These are phyloP conservation scores for Pseudopediastrum boryanum DNA, from an alignment of 139 green algal species.

Conservation along the genomic window DNA sequence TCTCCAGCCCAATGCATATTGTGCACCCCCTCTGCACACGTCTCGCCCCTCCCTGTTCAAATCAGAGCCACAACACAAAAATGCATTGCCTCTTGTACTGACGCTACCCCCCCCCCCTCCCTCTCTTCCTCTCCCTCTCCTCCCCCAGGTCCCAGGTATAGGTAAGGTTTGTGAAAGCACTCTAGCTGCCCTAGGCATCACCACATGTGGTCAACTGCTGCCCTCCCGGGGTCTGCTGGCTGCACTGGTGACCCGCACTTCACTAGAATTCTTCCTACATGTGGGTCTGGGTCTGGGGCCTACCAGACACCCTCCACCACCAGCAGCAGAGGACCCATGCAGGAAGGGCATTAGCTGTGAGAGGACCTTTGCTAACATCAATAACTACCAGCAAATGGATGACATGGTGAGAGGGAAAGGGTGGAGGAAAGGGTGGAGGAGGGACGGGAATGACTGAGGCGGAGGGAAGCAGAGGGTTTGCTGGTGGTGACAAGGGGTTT, in stretches of 20 bases:
- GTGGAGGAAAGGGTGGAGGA: no score
- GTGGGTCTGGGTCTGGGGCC: slow-evolving; percentile 64
- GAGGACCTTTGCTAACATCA: no score
- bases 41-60: neutral
- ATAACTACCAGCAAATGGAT: no score
- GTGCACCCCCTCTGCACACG: neutral
- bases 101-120: neutral
- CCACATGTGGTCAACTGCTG: slow-evolving; percentile 67
- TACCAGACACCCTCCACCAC: slow-evolving; percentile 21
- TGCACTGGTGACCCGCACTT: slow-evolving; percentile 65
- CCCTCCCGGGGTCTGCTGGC: slow-evolving; percentile 59
- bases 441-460: no score
- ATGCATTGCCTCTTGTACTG: neutral
- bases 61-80: neutral
- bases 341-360: no score
- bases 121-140: neutral
- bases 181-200: slow-evolving; percentile 66
- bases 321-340: neutral
- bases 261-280: slow-evolving; percentile 68
- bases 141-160: slow-evolving; percentile 70
- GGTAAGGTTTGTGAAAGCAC: slow-evolving; percentile 79
- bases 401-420: no score
- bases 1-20: neutral
- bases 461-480: no score
- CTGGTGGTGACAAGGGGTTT: no score